Evolutionary conservation across 805 yeast genomes (phyloP), one percentile per base, ranked within the genome.

Genomic region (Candida ascalaphidarum): DNA sequence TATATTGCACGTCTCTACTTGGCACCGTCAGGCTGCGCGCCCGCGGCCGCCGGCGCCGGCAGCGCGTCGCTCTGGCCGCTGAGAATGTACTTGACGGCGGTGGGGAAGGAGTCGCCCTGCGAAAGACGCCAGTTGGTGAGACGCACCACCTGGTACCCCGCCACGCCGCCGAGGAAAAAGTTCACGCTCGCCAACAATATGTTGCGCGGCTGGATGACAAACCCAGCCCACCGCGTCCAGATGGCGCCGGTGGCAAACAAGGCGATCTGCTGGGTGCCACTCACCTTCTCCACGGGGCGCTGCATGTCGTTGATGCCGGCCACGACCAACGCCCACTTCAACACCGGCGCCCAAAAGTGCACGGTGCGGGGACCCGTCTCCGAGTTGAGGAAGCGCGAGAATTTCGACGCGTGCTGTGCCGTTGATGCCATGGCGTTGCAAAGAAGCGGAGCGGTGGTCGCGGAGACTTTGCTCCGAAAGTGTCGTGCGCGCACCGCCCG

Each of bases 321-420:
- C 43, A 85, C 44, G 17, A 92, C 97, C 36, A 89, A 67, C 11
- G 82, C 68, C 98, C 98, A 89, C 62, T 79, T 63, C 39, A 59
- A 47, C 4, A 61, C 61, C 8, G 68, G 68, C 2, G 69, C 94
- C 98, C 98, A 89, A 60, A 89, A 89, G 52, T 89, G 98, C 32
- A 92, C 88, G n/a, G 98, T 89, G 52, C 63, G 77, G 22, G 98
- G 98, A 18, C 98, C 98, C 12, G 98, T 84, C 52, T 81, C 94
- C 11, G 95, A 78, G 44, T 77, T 73, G 51, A 84, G 52, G 50
- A 78, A 85, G 48, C 82, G 70, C 35, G 71, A 59, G 56, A 89
- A 83, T 26, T 71, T 74, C 19, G 76, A 57, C 11, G 78, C 46
- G 37, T 49, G 50, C 33, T 40, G 51, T 29, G 50, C 48, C 19